Conservation (phyloP, 331 rosid genomes). For the Pyrus hybrid region DNA sequence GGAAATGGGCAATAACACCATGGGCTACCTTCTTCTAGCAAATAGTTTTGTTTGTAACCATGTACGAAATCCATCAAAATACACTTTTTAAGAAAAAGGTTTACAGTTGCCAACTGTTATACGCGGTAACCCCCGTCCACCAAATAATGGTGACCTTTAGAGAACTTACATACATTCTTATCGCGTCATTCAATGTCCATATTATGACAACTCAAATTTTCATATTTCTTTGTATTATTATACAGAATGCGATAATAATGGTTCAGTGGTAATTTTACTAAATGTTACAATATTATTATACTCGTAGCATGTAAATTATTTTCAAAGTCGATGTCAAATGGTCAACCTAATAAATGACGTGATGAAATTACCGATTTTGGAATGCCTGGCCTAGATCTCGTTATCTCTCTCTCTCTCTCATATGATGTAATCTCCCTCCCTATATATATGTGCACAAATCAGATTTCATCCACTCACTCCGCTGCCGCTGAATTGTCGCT, state of each 20-base stretch:
- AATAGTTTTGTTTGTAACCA: neutral
- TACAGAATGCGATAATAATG: too few species aligned
- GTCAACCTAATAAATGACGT: too few species aligned
- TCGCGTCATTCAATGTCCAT: accelerated
- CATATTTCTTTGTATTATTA: too few species aligned
- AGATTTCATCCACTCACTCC: neutral
- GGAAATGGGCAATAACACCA: neutral
- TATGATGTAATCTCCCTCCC: neutral
- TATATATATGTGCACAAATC: neutral
- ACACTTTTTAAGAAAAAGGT: too few species aligned
- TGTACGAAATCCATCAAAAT: too few species aligned
- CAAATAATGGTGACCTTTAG: neutral
- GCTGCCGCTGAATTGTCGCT: slow-evolving; percentile 9
- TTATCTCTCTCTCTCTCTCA: neutral
- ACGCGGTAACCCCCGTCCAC: slow-evolving; percentile 5
- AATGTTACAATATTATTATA: too few species aligned
- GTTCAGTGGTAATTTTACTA: accelerated
- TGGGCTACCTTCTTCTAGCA: neutral
- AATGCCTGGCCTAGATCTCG: neutral
- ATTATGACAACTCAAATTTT: too few species aligned
- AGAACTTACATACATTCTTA: too few species aligned
- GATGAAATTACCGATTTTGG: neutral
- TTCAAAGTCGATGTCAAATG: accelerated
- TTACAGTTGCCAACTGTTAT: neutral
- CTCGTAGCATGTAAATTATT: neutral